A percentile compares a stretch with the other conserved stretches of the same genome.
Evolutionary conservation across 1,284 basidiomycete genomes (phyloP).

Genomic region (Marasmius oreades): DNA sequence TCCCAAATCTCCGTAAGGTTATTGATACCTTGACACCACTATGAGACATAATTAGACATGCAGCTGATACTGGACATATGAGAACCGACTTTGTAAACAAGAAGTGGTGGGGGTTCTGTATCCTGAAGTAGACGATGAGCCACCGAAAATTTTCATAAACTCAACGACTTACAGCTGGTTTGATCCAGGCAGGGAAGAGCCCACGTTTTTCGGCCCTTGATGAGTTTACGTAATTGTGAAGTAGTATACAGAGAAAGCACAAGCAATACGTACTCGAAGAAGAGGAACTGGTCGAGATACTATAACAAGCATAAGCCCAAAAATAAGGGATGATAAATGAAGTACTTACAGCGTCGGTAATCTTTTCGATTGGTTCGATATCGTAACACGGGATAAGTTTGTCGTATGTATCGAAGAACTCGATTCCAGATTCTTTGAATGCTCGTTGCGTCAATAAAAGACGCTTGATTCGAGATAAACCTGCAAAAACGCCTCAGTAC

Average conservation of each 20-base stretch:
- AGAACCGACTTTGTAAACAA: conserved; percentile 84
- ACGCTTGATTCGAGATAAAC: conserved; percentile 94
- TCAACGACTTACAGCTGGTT: conserved; percentile 65
- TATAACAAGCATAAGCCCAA: conserved; percentile 28
- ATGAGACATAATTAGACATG: background rate
- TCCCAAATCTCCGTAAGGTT: conserved; percentile 96
- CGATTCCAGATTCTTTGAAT: conserved; percentile 97
- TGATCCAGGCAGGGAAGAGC: conserved; percentile 96
- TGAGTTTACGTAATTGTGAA: conserved; percentile 20
- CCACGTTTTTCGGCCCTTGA: conserved; percentile 92
- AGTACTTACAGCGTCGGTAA: conserved; percentile 81
- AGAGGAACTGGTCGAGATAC: conserved; percentile 90
- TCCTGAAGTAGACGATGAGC: conserved; percentile 43
- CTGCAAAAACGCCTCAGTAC: conserved; percentile 26
- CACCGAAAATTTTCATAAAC: background rate
- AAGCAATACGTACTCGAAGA: conserved; percentile 59
- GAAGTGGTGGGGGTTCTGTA: conserved; percentile 91
- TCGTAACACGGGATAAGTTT: conserved; percentile 98
- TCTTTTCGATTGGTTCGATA: conserved; percentile 98
- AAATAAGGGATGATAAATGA: background rate
- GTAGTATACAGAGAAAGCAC: conserved; percentile 17
- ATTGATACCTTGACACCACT: conserved; percentile 92
- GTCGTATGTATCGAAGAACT: conserved; percentile 94
- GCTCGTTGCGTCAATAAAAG: conserved; percentile 92
- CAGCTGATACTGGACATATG: background rate